Conservation (phyloP, 306 rosid genomes). For the Trichosanthes truncata region DNA sequence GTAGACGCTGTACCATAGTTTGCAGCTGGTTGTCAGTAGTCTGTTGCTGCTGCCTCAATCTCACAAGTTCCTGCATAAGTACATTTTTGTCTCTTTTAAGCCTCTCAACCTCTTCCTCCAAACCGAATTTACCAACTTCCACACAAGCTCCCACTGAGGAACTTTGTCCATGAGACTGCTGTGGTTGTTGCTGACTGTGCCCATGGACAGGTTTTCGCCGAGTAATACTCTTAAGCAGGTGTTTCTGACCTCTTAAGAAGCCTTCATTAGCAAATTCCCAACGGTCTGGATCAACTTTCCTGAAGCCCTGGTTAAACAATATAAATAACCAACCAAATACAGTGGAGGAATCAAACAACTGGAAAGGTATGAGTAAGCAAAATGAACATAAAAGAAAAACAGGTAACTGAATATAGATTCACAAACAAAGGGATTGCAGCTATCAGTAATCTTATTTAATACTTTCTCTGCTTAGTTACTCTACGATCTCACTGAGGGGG, state of each 20-base stretch:
- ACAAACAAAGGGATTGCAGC: background rate
- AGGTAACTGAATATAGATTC: background rate
- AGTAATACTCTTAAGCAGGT: conserved; percentile 69
- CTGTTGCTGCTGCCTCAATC: conserved; percentile 98
- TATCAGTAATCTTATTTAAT: background rate
- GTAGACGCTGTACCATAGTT: conserved; percentile 87
- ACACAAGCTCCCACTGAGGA: conserved; percentile 82
- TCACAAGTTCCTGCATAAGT: conserved; percentile 94
- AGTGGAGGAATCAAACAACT: conserved; percentile 3
- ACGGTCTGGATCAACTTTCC: conserved; percentile 97
- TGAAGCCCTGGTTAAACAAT: conserved; percentile 61
- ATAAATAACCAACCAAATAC: background rate
- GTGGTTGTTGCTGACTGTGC: conserved; percentile 53
- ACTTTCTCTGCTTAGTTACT: background rate
- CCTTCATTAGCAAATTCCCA: conserved; percentile 99
- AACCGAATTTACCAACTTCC: conserved; percentile 96
- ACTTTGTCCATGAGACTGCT: conserved; percentile 64
- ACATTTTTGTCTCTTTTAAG: conserved; percentile 97
- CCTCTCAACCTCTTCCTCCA: conserved; percentile 94
- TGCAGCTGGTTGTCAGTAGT: conserved; percentile 87
- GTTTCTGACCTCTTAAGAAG: conserved; percentile 89
- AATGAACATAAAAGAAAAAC: background rate
- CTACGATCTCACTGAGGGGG: background rate
- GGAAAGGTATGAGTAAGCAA: background rate
- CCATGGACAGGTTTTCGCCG: conserved; percentile 93